These are phyloP conservation scores for Acrocalymma vagum DNA, from an alignment of 2,329 filamentous ascomycete species.

Conservation along the genomic window DNA sequence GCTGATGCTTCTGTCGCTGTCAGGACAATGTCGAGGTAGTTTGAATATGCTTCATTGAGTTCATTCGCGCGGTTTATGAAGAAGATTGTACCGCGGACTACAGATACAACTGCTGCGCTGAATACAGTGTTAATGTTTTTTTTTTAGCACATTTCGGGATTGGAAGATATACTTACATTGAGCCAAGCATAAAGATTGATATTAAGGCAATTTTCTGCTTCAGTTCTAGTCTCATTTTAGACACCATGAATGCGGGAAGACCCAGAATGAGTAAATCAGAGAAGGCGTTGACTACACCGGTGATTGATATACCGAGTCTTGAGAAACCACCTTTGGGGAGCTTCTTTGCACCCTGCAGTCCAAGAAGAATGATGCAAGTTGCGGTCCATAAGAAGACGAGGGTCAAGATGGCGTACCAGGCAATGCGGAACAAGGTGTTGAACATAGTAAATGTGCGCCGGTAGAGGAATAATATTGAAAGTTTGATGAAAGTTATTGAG, in stretches of 20 bases:
- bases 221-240: slow-evolving; percentile 6
- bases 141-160: not conserved
- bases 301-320: slow-evolving; percentile 12
- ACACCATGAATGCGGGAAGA: slow-evolving; percentile 9
- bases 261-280: slow-evolving; percentile 13
- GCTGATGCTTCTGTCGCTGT: slow-evolving; percentile 12
- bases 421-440: slow-evolving; percentile 12
- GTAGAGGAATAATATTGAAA: slow-evolving; percentile 21
- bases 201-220: slow-evolving; percentile 17
- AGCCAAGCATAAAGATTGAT: slow-evolving; percentile 12
- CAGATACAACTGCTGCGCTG: slow-evolving; percentile 14
- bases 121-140: not conserved
- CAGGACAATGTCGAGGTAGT: slow-evolving; percentile 15
- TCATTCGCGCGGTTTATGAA: slow-evolving; percentile 10
- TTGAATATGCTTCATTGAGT: slow-evolving; percentile 16
- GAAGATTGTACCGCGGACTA: slow-evolving; percentile 12
- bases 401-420: slow-evolving; percentile 10
- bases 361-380: slow-evolving; percentile 9
- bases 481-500: slow-evolving; percentile 16
- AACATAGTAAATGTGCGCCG: slow-evolving; percentile 17
- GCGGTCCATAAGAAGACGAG: slow-evolving; percentile 10
- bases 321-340: slow-evolving; percentile 7
- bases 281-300: slow-evolving; percentile 12
- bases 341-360: slow-evolving; percentile 7
- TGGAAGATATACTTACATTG: slow-evolving; percentile 6